Conservation (phyloP, 257 asterid species). For the Coffea eugenioides region DNA sequence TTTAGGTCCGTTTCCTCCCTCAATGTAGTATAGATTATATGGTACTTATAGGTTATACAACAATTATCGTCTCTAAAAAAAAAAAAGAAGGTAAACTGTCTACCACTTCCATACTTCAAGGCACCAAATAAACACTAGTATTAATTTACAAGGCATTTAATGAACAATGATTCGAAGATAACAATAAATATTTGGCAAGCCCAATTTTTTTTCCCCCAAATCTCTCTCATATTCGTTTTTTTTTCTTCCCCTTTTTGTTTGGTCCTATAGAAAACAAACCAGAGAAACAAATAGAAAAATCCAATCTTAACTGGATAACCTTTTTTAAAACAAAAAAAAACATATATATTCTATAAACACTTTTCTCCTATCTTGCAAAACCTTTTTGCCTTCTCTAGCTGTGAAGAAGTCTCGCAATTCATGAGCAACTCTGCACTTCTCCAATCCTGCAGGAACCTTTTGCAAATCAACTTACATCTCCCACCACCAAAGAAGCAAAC, state of each 20-base stretch:
- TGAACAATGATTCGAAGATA: background rate
- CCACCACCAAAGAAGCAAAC: constrained; percentile 16
- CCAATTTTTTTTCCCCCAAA: background rate
- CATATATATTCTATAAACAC: background rate
- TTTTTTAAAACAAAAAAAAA: background rate
- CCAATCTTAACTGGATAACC: background rate
- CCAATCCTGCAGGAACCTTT: constrained; percentile 6
- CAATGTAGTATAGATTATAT: too few species aligned
- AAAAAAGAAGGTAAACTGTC: background rate
- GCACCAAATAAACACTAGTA: background rate
- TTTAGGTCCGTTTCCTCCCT: too few species aligned
- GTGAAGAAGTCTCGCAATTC: constrained; percentile 31
- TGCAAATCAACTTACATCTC: constrained; percentile 8
- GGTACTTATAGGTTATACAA: too few species aligned
- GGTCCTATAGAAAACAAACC: constrained; percentile 7
- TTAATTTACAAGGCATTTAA: constrained; percentile 21
- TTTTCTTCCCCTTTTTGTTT: background rate
- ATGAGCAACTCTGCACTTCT: constrained; percentile 25
- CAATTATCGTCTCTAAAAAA: too few species aligned
- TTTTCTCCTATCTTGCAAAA: constrained; percentile 12
- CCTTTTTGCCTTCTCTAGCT: constrained; percentile 24
- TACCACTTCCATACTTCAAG: constrained; percentile 2
- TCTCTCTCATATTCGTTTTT: background rate
- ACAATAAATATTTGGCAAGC: background rate
- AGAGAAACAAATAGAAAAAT: constrained; percentile 7